phyloP scores from a whole-genome alignment of 148 eudicot species.

The Cornus controversa region DNA sequence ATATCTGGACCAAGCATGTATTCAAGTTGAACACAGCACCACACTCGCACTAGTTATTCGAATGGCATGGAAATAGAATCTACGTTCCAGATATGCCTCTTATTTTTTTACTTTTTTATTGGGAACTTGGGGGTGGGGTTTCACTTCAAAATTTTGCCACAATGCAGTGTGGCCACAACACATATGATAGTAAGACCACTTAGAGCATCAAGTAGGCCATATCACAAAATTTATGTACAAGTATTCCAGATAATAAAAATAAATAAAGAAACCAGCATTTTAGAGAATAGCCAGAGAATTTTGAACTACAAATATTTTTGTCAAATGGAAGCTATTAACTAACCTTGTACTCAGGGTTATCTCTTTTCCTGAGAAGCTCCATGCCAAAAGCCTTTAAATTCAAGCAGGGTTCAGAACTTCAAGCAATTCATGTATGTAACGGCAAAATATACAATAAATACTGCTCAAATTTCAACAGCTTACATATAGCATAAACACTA shows the following conservation, averaged over 20 bases:
- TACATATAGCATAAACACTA: not conserved
- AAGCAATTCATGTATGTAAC: not conserved
- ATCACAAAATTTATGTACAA: not conserved
- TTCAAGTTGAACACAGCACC: not conserved
- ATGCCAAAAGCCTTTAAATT: conserved; percentile 71
- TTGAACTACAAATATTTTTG: not conserved
- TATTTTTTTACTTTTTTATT: too few species aligned
- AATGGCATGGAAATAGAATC: not conserved
- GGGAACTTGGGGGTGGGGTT: too few species aligned
- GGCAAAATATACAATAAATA: not conserved
- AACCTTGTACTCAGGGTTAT: conserved; percentile 73
- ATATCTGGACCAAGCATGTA: not conserved
- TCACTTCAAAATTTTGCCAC: not conserved
- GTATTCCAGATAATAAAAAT: not conserved
- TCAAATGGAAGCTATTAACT: not conserved
- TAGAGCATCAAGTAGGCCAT: not conserved
- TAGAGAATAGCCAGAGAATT: not conserved
- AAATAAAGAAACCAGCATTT: too few species aligned
- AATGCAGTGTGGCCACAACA: not conserved
- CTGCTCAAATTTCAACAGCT: not conserved
- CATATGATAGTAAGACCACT: not conserved
- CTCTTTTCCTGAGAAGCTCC: conserved; percentile 69
- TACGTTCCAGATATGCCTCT: too few species aligned
- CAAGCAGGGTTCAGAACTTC: conserved; percentile 18
- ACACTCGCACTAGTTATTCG: not conserved